Evolutionary conservation across 1,284 basidiomycete genomes (phyloP), one percentile per base, ranked within the genome.

Genomic region (Malassezia furfur): DNA sequence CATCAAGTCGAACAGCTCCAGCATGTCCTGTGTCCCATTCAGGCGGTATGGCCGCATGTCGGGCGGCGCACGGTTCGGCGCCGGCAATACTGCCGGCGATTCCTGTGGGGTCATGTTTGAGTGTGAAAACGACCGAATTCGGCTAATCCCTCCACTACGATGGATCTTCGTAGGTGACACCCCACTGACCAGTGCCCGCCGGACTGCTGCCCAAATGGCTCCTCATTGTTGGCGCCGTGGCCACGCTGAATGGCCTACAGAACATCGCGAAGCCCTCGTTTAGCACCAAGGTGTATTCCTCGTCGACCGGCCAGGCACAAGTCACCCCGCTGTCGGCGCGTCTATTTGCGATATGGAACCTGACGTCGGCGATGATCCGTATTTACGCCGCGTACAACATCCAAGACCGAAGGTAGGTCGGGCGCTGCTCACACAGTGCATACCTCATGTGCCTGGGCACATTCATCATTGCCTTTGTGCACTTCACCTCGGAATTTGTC

Each of bases 401-500:
- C 25, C 56, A 64, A 45, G 64, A 71, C 50, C 60, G 59, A 21
- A 57, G 57, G 67, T 70, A 38, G n/a, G 59, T 50, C 19, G 19
- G 8, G 21, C 14, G 6, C 52, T 34, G 1, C 51, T 37, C 1
- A 41, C 19, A 12, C 50, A 70, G 68, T 25, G 66, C 63, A 7
- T 98, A 96, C 77, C 84, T 93, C 74, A 84, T 96, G 75, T 82
- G 88, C 15, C 78, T 93, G 60, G 80, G 86, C 72, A 86, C 87
- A 34, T 96, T 91, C 77, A 81, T 88, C 59, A 83, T 96, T 65
- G 91, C 90, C 0, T 86, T 91, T 62, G 82, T 80, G 11, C 93
- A 98, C 78, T 96, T 94, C 73, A 80, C 81, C 32, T 85, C 87
- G 25, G 93, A 98, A 77, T 75, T 88, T 53, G 76, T 91, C 68